Conservation (phyloP, 257 asterid species). For the Plectranthus barbatus region DNA sequence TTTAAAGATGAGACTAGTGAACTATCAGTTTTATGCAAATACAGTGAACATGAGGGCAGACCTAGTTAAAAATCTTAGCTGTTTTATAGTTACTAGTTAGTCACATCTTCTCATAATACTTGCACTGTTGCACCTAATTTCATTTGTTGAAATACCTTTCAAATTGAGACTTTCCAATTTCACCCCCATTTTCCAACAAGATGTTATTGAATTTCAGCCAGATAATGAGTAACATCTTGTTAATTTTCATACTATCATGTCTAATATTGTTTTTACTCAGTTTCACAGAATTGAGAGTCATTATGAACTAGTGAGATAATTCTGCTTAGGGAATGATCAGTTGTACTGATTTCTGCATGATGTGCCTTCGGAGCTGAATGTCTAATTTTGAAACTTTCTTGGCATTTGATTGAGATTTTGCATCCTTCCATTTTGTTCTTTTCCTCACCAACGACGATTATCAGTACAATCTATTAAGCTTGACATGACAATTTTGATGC, state of each 20-base stretch:
- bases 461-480: background rate
- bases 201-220: no score
- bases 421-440: background rate
- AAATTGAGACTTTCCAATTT: no score
- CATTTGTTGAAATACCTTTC: no score
- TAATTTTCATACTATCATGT: background rate
- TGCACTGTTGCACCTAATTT: no score
- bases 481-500: background rate
- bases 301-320: background rate
- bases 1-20: no score
- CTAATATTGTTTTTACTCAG: background rate
- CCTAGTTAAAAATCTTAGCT: no score
- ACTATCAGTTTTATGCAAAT: no score
- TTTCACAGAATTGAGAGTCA: background rate
- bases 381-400: background rate
- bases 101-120: no score
- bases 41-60: no score
- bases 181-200: no score
- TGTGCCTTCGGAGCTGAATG: no score
- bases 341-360: constrained; percentile 3
- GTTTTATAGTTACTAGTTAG: no score
- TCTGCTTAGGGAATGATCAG: background rate
- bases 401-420: background rate
- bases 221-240: background rate
- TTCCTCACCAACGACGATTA: background rate